Evolutionary conservation across 73 alveolate species (phyloP).

Genomic region (Paramecium primaurelia): DNA sequence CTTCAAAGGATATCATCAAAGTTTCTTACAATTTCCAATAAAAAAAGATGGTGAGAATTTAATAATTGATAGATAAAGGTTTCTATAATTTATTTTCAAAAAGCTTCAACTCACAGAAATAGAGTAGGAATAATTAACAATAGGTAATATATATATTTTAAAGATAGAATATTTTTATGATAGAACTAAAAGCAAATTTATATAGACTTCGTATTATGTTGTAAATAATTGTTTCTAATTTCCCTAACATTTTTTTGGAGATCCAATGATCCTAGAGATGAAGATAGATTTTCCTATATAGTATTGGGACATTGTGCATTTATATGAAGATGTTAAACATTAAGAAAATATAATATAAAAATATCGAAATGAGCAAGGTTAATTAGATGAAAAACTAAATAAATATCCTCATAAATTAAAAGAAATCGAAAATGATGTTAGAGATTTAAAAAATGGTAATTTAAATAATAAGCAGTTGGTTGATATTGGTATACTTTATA

Average conservation of each 20-base stretch:
- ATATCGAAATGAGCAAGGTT: no score
- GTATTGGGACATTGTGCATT: not conserved
- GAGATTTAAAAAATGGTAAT: not conserved
- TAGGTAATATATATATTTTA: not conserved
- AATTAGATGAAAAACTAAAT: no score
- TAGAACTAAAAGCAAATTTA: not conserved
- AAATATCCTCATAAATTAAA: not conserved
- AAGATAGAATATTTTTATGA: not conserved
- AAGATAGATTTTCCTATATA: not conserved
- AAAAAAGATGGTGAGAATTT: not conserved
- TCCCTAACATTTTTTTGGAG: not conserved
- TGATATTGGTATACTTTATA: not conserved
- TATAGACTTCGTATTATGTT: not conserved
- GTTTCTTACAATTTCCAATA: not conserved
- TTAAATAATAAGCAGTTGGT: not conserved
- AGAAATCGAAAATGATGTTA: not conserved
- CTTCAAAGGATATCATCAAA: not conserved
- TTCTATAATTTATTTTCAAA: not conserved
- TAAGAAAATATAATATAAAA: no score
- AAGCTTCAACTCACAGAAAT: not conserved
- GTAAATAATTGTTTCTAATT: not conserved
- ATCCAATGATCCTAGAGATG: not conserved
- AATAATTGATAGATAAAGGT: not conserved
- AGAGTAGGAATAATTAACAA: not conserved
- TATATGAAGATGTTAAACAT: not conserved